Evolutionary conservation across 805 yeast species (phyloP).

Genomic region (Komagataella mondaviorum): DNA sequence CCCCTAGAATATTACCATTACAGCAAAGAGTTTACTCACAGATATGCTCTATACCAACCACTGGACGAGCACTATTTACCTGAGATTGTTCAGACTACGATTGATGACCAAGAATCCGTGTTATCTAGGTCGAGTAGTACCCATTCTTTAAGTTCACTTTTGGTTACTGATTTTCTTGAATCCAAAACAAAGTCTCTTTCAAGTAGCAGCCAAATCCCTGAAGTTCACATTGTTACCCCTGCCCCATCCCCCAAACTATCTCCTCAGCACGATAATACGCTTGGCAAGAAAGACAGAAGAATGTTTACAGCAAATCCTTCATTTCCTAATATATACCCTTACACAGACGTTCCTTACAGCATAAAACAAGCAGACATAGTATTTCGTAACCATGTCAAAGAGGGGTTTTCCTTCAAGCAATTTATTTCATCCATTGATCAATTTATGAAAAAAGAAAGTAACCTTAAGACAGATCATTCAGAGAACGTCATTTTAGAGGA

Average conservation of each 20-base stretch:
- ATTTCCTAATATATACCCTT: slow-evolving; percentile 19
- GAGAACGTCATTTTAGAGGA: neutral
- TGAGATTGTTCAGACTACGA: slow-evolving; percentile 22
- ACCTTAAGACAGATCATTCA: slow-evolving; percentile 18
- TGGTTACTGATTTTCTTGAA: slow-evolving; percentile 18
- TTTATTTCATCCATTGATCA: slow-evolving; percentile 58
- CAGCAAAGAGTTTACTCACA: slow-evolving; percentile 55
- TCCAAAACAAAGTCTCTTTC: slow-evolving; percentile 21
- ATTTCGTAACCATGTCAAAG: slow-evolving; percentile 45
- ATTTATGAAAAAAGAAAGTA: slow-evolving; percentile 65
- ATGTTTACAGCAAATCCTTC: slow-evolving; percentile 18
- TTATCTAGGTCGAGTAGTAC: neutral
- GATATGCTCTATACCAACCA: slow-evolving; percentile 61
- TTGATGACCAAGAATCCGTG: slow-evolving; percentile 5
- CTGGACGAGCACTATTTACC: slow-evolving; percentile 32
- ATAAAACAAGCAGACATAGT: slow-evolving; percentile 69
- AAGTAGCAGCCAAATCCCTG: slow-evolving; percentile 13
- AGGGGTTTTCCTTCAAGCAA: slow-evolving; percentile 57
- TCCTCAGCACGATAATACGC: slow-evolving; percentile 15
- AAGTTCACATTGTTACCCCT: slow-evolving; percentile 71
- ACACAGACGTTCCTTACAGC: slow-evolving; percentile 46
- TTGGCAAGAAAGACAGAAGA: slow-evolving; percentile 15
- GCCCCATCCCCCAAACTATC: slow-evolving; percentile 66
- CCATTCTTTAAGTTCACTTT: slow-evolving; percentile 8
- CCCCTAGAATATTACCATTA: slow-evolving; percentile 81